A percentile compares a stretch with the other conserved stretches of the same genome.
phyloP scores from a whole-genome alignment of 176 grass and related monocot species.

The Cenchrus purpureus region DNA sequence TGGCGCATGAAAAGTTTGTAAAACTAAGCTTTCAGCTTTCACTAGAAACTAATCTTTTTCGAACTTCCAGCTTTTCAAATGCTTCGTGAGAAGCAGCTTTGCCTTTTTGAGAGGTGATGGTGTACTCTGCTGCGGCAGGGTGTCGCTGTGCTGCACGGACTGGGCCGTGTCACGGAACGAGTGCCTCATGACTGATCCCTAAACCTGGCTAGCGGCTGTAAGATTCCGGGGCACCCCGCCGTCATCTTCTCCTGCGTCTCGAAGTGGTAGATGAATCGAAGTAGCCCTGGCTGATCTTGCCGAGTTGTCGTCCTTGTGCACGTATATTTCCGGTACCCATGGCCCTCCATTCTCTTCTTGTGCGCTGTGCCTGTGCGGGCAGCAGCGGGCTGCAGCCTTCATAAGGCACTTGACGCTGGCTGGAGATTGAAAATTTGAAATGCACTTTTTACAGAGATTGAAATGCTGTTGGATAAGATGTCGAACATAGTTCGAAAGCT shows the following conservation, averaged over 20 bases:
- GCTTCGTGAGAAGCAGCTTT: too few relatives aligned
- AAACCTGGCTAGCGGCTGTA: not conserved
- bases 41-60: too few relatives aligned
- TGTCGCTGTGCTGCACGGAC: too few relatives aligned
- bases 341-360: not conserved
- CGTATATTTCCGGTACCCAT: not conserved
- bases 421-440: too few relatives aligned
- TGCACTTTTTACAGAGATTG: slow-evolving; percentile 25
- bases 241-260: not conserved
- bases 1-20: too few relatives aligned
- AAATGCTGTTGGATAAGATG: slow-evolving; percentile 55
- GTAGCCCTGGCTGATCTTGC: not conserved
- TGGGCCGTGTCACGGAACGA: slow-evolving; percentile 11
- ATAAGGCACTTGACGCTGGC: too few relatives aligned
- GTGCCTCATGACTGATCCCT: not conserved
- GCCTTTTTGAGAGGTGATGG: too few relatives aligned
- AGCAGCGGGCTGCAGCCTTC: too few relatives aligned
- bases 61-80: too few relatives aligned
- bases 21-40: too few relatives aligned
- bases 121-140: too few relatives aligned
- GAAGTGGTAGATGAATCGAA: slow-evolving; percentile 15
- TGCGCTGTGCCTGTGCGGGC: not conserved
- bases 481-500: slow-evolving; percentile 62
- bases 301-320: not conserved
- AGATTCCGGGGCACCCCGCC: not conserved